Evolutionary conservation across 75 land plant species (phyloP), one percentile per base, ranked within the genome.

Genomic region (Isoetes taiwanensis): DNA sequence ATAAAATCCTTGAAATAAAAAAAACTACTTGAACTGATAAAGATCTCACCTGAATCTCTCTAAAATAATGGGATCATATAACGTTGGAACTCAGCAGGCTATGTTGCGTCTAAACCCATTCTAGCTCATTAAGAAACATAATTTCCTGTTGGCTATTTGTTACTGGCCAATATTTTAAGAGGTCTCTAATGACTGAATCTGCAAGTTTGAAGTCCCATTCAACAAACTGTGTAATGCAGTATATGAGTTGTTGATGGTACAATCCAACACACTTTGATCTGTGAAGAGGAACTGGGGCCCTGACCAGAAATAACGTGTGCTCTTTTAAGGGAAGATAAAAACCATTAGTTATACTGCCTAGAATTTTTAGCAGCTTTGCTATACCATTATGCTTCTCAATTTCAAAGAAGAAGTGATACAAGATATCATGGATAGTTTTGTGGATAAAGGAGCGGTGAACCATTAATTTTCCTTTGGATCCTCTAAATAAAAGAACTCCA

Each of bases 311-410:
- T n/a, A n/a, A n/a, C n/a, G n/a, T n/a, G n/a, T n/a, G n/a, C 60
- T 83, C 76, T 56, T 78, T 82, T 81, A 82, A 70, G 2, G 85
- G 85, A 59, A 82, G 32, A 5, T 78, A 80, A 63, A 80, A 80
- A 2, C 83, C 83, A 66, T 81, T 81, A 3, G 78, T 81, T 26
- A 81, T 78, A 46, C 87, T 83, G 10, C 87, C 86, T 17, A 83
- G 67, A 43, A 83, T 80, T 73, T 83, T 83, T 52, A 83, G 46
- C 23, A 83, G 33, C 67, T 83, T 83, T 0, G 69, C 77, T 32
- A 79, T 73, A 14, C 83, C 86, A 63, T 65, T 63, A 48, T 80
- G 75, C 64, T 81, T 68, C 70, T 83, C 78, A 2, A 79, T 79
- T 69, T 82, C 86, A 56, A 71, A 79, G 29, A 82, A 67, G 53